Evolutionary conservation across 805 yeast genomes (phyloP).

Genomic region (Yamadazyma nakazawae): DNA sequence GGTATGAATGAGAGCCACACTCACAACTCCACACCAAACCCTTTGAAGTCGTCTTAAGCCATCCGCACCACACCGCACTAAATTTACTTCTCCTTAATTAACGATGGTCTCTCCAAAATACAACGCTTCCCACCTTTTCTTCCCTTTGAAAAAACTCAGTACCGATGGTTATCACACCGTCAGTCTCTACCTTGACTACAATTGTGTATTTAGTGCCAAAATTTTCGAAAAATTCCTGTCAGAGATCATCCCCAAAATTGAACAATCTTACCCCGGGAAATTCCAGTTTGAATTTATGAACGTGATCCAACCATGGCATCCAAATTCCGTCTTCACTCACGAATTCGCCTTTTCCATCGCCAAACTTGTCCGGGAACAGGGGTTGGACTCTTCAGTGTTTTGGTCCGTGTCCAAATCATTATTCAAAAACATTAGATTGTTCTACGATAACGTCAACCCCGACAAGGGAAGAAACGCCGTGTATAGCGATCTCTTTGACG

Average conservation of each 20-base stretch:
- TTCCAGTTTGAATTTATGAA: slow-evolving; percentile 64
- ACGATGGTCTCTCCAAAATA: slow-evolving; percentile 43
- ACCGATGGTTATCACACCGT: slow-evolving; percentile 35
- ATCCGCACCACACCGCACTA: not conserved
- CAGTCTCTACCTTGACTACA: slow-evolving; percentile 69
- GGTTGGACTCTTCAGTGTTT: slow-evolving; percentile 18
- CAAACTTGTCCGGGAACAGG: slow-evolving; percentile 47
- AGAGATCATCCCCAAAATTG: slow-evolving; percentile 52
- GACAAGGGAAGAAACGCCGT: slow-evolving; percentile 54
- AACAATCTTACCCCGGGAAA: slow-evolving; percentile 42
- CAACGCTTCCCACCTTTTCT: slow-evolving; percentile 34
- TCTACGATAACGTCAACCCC: slow-evolving; percentile 60
- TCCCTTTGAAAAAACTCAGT: slow-evolving; percentile 11
- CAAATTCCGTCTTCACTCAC: slow-evolving; percentile 61
- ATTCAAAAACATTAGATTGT: slow-evolving; percentile 52
- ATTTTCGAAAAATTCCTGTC: slow-evolving; percentile 53
- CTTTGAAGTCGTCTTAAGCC: too few relatives aligned
- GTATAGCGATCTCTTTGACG: slow-evolving; percentile 48
- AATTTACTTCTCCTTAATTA: not conserved
- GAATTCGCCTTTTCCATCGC: slow-evolving; percentile 74
- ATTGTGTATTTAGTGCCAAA: slow-evolving; percentile 72
- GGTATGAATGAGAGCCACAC: not conserved
- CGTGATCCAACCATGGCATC: slow-evolving; percentile 91
- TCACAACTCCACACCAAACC: not conserved
- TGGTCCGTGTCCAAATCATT: slow-evolving; percentile 53